Base-by-base conservation (phyloP, 2,329 filamentous ascomycete species). In the Xenosphaeropsis pyriputrescens region DNA sequence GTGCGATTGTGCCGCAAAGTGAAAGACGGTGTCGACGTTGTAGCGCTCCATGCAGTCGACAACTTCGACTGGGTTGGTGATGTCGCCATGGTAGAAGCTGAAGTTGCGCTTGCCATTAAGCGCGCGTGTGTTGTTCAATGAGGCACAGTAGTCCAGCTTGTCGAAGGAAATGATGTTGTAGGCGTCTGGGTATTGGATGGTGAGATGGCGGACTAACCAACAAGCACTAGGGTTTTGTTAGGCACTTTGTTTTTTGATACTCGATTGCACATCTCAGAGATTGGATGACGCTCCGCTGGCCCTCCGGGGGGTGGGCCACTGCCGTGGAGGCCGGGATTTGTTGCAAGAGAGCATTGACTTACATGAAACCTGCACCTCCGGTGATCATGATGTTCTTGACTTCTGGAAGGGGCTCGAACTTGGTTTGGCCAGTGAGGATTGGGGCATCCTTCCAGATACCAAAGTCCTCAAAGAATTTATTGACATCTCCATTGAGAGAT, bases 331-430 rank as follows among this genome's bases (percentile, higher is more conserved):
- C 22, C 8, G 22, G 8, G 7, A 19, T 19, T 19, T 19, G 18
- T 8, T 19, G 18, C 18, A 6, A 37, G 30, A 36, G 34, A 29
- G 16, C 14, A 16, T 18, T 17, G 16, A 26, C 38, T 58, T 65
- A 85, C 81, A 89, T 88, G 65, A 91, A 91, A 48, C 84, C 84
- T 44, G 82, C 83, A 38, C 83, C 84, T 36, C 84, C 84, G 15
- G 84, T 89, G 45, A 91, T 71, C 69, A 89, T 78, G 49, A 89
- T 86, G 52, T 85, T 88, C 57, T 73, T 79, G 39, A 83, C 75
- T 57, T 80, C 75, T 17, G 68, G 62, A 5, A 78, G 63, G 32
- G 80, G 75, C 50, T 78, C 72, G 47, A 81, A 88, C 45, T 72
- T 75, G 42, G 79, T 84, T 46, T 67, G 75, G 29, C 82, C 82